phyloP scores from a whole-genome alignment of 352 stramenopile species.

The Vaucheria bursata region DNA sequence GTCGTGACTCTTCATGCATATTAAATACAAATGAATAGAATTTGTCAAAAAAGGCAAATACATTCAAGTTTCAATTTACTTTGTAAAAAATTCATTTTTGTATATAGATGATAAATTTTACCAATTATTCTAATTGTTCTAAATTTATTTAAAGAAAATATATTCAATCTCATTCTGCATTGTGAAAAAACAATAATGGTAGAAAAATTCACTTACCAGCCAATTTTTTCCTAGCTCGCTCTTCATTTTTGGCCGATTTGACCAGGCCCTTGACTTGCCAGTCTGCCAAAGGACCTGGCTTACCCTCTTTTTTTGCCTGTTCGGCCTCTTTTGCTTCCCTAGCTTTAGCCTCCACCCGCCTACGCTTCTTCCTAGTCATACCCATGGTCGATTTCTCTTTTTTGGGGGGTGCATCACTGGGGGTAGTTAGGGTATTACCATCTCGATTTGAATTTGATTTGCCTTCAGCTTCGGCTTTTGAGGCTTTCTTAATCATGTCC shows the following conservation, averaged over 20 bases:
- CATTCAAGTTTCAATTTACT: not conserved
- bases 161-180: not conserved
- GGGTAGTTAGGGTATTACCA: not conserved
- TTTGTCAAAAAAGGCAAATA: not conserved
- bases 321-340: constrained; percentile 25
- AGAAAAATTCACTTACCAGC: not conserved
- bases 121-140: not conserved
- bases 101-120: not conserved
- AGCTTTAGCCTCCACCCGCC: constrained; percentile 29
- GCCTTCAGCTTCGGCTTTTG: constrained; percentile 11
- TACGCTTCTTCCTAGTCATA: constrained; percentile 21
- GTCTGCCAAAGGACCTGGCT: not conserved
- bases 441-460: not conserved
- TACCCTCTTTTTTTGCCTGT: constrained; percentile 19
- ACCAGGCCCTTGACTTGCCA: not conserved
- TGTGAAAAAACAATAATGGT: no score
- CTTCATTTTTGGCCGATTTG: constrained; percentile 18
- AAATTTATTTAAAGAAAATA: not conserved
- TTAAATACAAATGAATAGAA: not conserved
- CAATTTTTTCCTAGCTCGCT: not conserved
- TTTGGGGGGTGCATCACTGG: constrained; percentile 4
- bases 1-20: no score
- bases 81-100: not conserved
- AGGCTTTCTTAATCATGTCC: constrained; percentile 27
- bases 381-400: constrained; percentile 13